A percentile compares a stretch with the other conserved stretches of the same genome.
Conservation (phyloP, 148 eudicot genomes). For the Arctostaphylos glauca region DNA sequence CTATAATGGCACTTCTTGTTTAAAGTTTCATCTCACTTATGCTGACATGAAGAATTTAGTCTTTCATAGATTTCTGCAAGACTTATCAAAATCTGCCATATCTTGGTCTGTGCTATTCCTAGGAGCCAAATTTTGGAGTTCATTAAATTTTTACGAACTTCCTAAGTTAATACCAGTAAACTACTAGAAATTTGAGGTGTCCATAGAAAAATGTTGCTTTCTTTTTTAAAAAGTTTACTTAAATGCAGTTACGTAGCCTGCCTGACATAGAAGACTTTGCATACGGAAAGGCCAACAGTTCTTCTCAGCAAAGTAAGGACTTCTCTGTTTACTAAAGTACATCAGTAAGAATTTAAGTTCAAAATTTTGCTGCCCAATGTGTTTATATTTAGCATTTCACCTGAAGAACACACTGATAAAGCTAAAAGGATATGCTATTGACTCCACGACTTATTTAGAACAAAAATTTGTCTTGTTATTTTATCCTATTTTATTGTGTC, state of each 20-base stretch:
- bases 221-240: neutral
- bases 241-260: conserved; percentile 34
- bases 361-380: neutral
- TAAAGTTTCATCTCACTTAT: neutral
- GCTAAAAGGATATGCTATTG: neutral
- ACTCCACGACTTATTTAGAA: neutral
- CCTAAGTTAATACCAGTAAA: neutral
- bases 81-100: neutral
- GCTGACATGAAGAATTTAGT: neutral
- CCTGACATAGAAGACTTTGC: conserved; percentile 89
- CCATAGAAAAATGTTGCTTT: neutral
- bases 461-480: too few relatives aligned
- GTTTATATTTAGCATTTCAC: neutral
- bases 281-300: conserved; percentile 36
- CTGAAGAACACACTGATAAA: neutral
- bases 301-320: conserved; percentile 49
- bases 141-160: neutral
- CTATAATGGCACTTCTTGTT: neutral
- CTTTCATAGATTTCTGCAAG: neutral
- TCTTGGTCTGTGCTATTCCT: neutral
- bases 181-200: neutral
- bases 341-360: neutral
- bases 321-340: neutral
- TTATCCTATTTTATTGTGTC: neutral
- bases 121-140: neutral